Base-by-base conservation (phyloP, 768 basidiomycete genomes). In the Hirschioporus abietinus region DNA sequence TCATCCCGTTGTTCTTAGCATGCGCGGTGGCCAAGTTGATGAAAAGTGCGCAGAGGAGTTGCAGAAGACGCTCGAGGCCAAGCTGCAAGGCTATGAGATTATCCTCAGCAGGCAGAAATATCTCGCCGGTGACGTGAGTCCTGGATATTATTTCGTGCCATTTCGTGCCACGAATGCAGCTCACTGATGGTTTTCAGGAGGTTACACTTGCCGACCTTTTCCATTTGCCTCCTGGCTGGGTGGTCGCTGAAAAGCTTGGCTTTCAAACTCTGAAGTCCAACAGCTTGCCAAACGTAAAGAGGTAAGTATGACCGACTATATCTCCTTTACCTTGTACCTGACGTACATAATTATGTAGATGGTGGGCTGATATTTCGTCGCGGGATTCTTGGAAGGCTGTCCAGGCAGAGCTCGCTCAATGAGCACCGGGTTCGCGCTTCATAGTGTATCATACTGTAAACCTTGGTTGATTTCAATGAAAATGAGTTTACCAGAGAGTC, bases 41-140 rank as follows among this genome's bases (percentile, higher is more conserved):
- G 59, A 60, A 24, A 42, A 20, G 65, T 35, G 58, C 34, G 60
- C 60, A 30, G 59, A 27, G 34, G 58, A 66, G 59, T 36, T 30
- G 12, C 5, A 61, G 18, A 34, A 18, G 25, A 69, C 69, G 10
- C 71, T 84, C 20, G 75, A 74, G 0, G 70, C 68, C 4, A 83
- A 79, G 60, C 77, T 89, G 3, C 80, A 83, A 20, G 83, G 70
- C 4, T 88, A 88, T 68, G 82, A 88, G 10, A 71, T 68, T 18
- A 84, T 89, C 52, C 77, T 88, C 18, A 72, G 75, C 23, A 87
- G 84, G 72, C 81, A 83, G 35, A 74, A 77, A 35, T 88, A 86
- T 69, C 73, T 87, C 7, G 83, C 83, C 27, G 88, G 88, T n/a
- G 76, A 86, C 68, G 86, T 84, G 67, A 64, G 80, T 75, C 24